Conservation (phyloP, 257 asterid genomes). For the Gentiana straminea region DNA sequence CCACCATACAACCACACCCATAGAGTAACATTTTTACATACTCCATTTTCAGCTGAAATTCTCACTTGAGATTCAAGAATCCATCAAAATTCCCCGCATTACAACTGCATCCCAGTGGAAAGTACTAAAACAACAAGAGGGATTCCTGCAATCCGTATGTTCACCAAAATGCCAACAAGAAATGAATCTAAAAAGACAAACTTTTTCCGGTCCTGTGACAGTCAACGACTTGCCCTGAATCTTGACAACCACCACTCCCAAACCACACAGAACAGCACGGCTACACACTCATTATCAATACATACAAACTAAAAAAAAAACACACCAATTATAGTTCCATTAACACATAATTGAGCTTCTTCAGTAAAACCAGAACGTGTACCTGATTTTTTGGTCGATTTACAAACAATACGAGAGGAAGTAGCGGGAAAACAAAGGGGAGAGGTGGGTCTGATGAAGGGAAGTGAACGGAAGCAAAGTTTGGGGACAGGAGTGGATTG, state of each 20-base stretch:
- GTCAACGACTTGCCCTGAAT: too few relatives aligned
- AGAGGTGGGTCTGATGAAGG: slow-evolving; percentile 4
- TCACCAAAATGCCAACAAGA: slow-evolving; percentile 4
- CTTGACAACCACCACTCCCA: neutral
- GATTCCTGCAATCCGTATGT: neutral
- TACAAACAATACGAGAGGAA: slow-evolving; percentile 13
- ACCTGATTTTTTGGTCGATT: slow-evolving; percentile 15
- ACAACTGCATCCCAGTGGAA: neutral
- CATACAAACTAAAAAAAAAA: neutral
- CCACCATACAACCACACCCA: too few relatives aligned
- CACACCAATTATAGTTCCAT: neutral
- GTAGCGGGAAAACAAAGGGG: slow-evolving; percentile 4
- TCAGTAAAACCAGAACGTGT: neutral
- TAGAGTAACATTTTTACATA: too few relatives aligned
- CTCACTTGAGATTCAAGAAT: neutral
- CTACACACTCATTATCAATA: neutral
- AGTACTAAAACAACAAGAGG: too few relatives aligned
- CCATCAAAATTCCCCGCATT: neutral
- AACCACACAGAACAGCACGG: neutral
- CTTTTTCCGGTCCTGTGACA: too few relatives aligned
- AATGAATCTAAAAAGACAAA: too few relatives aligned
- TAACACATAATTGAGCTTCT: neutral
- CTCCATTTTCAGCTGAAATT: too few relatives aligned
- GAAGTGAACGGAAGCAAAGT: slow-evolving; percentile 9
- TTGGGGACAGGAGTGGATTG: neutral